Conservation (phyloP, 2,329 filamentous ascomycete species). For the Lasiodiplodia citricola region DNA sequence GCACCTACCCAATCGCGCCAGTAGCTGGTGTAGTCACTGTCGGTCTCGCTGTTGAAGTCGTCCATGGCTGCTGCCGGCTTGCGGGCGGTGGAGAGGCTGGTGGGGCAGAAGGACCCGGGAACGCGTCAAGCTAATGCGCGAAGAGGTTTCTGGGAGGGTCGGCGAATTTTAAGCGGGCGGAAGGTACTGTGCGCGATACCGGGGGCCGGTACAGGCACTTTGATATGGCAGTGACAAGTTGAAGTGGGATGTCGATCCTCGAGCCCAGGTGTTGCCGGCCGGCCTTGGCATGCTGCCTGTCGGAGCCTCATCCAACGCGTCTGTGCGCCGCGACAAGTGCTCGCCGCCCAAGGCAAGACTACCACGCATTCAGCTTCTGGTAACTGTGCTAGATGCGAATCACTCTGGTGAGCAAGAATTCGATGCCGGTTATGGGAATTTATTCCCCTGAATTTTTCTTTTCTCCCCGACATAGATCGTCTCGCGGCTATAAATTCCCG, state of each 20-base stretch:
- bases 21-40: constrained; percentile 99
- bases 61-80: constrained; percentile 68
- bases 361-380: not conserved
- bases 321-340: not conserved
- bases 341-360: not conserved
- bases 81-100: not conserved
- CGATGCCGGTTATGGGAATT: not conserved
- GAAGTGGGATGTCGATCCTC: constrained; percentile 25
- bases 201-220: constrained; percentile 11
- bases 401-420: not conserved
- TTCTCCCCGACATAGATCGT: not conserved
- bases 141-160: not conserved
- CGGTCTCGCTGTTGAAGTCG: constrained; percentile 95
- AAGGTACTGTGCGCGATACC: constrained; percentile 21
- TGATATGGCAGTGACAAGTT: constrained; percentile 21
- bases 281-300: constrained; percentile 15
- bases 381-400: not conserved
- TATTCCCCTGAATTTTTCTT: too few species aligned
- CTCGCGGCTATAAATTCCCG: not conserved
- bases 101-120: not conserved
- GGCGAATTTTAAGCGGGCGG: not conserved
- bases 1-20: constrained; percentile 97
- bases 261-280: constrained; percentile 10
- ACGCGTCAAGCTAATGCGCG: constrained; percentile 19
- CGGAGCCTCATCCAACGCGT: constrained; percentile 18